Evolutionary conservation across 345 rosid genomes (phyloP).

Genomic region (Euclidium syriacum): DNA sequence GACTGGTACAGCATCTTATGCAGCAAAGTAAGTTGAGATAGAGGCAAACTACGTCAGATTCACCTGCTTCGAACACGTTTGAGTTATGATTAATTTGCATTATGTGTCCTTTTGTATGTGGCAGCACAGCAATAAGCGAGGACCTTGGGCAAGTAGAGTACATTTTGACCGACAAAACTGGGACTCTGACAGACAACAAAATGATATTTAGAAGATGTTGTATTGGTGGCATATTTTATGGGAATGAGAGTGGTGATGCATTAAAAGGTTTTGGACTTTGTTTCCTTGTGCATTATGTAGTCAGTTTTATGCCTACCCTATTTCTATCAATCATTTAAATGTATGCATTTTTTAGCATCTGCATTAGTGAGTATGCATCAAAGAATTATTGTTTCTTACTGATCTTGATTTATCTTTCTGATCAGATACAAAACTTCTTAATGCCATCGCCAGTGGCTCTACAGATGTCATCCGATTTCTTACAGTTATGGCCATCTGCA

Average conservation of each 20-base stretch:
- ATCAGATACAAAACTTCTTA: conserved; percentile 62
- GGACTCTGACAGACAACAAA: conserved; percentile 91
- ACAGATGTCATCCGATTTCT: conserved; percentile 78
- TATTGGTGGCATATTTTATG: conserved; percentile 74
- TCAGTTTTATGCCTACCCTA: not conserved
- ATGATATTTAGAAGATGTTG: conserved; percentile 98
- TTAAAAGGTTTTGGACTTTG: conserved; percentile 58
- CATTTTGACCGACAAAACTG: conserved; percentile 97
- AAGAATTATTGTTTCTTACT: conserved; percentile 6
- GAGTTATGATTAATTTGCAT: not conserved
- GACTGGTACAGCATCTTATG: conserved; percentile 71
- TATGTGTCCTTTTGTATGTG: conserved; percentile 39
- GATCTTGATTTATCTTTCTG: conserved; percentile 5
- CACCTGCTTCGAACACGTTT: not conserved
- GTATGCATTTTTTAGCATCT: conserved; percentile 6
- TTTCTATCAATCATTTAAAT: not conserved
- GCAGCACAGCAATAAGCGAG: conserved; percentile 99
- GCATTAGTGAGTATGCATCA: conserved; percentile 6
- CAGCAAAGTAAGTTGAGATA: conserved; percentile 73
- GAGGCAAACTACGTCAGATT: conserved; percentile 8
- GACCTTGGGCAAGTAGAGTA: conserved; percentile 99
- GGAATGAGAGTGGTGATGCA: conserved; percentile 89
- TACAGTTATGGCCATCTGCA: conserved; percentile 90
- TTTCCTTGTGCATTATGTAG: not conserved
- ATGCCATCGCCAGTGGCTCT: conserved; percentile 72